phyloP scores from a whole-genome alignment of 1,284 basidiomycete genomes.

The Sphaerobolus stellatus region DNA sequence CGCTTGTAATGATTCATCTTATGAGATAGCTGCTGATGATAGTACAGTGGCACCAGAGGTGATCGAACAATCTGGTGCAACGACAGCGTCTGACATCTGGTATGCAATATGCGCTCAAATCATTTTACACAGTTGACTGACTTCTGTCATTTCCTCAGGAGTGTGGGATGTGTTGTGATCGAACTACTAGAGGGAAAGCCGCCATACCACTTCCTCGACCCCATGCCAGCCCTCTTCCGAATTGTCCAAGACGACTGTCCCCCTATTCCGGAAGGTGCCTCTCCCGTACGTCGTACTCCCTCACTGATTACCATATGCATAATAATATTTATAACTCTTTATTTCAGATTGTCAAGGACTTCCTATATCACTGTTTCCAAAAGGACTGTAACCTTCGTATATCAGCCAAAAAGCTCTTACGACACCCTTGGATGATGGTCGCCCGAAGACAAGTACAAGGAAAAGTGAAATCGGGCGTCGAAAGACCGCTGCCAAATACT shows the following conservation, averaged over 20 bases:
- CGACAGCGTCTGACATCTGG: constrained; percentile 97
- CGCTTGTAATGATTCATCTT: constrained; percentile 29
- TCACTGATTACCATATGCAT: constrained; percentile 26
- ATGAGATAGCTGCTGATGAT: constrained; percentile 21
- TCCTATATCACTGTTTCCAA: constrained; percentile 96
- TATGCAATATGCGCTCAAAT: constrained; percentile 31
- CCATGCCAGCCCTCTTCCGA: constrained; percentile 97
- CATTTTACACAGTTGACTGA: constrained; percentile 4
- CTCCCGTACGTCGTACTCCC: constrained; percentile 37
- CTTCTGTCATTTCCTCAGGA: constrained; percentile 46
- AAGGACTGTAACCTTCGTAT: constrained; percentile 95
- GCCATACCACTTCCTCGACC: constrained; percentile 92
- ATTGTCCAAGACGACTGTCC: constrained; percentile 98
- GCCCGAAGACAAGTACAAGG: constrained; percentile 69
- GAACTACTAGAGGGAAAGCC: constrained; percentile 95
- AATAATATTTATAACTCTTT: neutral
- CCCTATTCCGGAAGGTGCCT: constrained; percentile 92
- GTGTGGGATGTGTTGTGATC: constrained; percentile 94
- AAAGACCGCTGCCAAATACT: constrained; percentile 67
- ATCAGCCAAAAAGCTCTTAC: constrained; percentile 88
- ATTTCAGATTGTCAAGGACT: constrained; percentile 87
- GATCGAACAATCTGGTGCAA: constrained; percentile 95
- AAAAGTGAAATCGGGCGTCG: constrained; percentile 39
- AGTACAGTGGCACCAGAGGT: constrained; percentile 91
- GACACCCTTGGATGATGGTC: constrained; percentile 94